Evolutionary conservation across 2,329 filamentous ascomycete species (phyloP), one percentile per base, ranked within the genome.

Genomic region (Monilinia polystroma): DNA sequence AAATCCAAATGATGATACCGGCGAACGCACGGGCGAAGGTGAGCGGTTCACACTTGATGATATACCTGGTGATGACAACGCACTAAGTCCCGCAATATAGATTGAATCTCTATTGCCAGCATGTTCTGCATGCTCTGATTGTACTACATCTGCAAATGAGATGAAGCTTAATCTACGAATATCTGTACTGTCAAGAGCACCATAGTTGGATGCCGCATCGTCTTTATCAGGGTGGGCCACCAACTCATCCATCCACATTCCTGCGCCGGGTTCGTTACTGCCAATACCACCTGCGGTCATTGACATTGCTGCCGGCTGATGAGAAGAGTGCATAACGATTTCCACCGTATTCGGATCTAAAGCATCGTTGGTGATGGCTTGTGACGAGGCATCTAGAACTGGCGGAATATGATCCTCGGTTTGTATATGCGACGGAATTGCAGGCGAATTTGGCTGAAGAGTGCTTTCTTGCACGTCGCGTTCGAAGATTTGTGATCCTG

Each of bases 401-500:
- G 94, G 86, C 10, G 94, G 94, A 72, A 98, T 97, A 76, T 93
- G 87, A 79, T 98, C 93, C 78, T 98, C 94, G 10, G 92, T 97
- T 73, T 93, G 88, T 73, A 98, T 96, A 76, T 98, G 94, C 10
- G 91, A 88, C 3, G 94, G 94, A 69, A 97, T 95, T n/a, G 92
- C 91, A 0, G 91, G 89, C 3, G 91, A 94, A 69, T 85, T 87
- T 68, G 92, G 90, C 52, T 85, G 81, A n/a, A 87, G 79, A 41
- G 85, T 81, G 74, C 86, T 86, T 74, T 97, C 93, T 78, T 97
- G 94, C 32, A 98, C 94, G 77, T 93, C 92, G 74, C 94, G 90
- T 81, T 98, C 94, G 76, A 98, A 98, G 74, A 98, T 97, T 73
- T 89, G 87, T 5, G 87, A 89, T 38, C 85, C 84, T 14, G 92